Conservation (phyloP, 441 rosid species). For the California macrophylla region DNA sequence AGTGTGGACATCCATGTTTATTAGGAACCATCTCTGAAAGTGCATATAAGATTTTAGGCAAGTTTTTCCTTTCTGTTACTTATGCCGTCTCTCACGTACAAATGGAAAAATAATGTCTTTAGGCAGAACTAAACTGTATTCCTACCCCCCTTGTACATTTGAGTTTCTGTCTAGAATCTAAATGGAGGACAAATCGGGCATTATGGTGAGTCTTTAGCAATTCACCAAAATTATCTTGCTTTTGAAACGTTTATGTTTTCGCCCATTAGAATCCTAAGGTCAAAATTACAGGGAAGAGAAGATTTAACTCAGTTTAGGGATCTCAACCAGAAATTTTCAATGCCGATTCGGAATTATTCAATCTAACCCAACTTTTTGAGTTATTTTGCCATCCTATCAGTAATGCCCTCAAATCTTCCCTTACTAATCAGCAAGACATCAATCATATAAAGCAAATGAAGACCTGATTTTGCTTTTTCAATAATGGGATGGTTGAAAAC, state of each 20-base stretch:
- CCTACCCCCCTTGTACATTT: conserved; percentile 22
- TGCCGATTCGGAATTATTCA: too few species aligned
- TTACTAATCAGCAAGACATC: too few species aligned
- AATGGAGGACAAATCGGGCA: conserved; percentile 1
- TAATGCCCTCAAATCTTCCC: too few species aligned
- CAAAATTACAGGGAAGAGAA: too few species aligned
- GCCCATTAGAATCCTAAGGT: too few species aligned
- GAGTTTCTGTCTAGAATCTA: conserved; percentile 20
- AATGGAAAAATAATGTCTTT: conserved; percentile 20
- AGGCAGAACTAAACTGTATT: conserved; percentile 5
- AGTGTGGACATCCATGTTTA: conserved; percentile 81
- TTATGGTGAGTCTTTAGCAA: not conserved
- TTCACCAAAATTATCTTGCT: not conserved
- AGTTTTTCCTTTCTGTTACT: conserved; percentile 13
- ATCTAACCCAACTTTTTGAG: too few species aligned
- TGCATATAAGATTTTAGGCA: conserved; percentile 5
- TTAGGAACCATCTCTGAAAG: conserved; percentile 29
- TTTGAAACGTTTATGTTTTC: not conserved
- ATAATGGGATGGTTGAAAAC: too few species aligned
- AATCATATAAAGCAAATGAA: too few species aligned
- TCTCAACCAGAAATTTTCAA: too few species aligned
- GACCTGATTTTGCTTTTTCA: too few species aligned
- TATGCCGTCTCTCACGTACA: conserved; percentile 4
- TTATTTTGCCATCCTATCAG: too few species aligned
- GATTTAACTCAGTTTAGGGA: too few species aligned